Evolutionary conservation across 495 filamentous ascomycete genomes (phyloP), one percentile per base, ranked within the genome.

Genomic region (Aspergillus asperescens): DNA sequence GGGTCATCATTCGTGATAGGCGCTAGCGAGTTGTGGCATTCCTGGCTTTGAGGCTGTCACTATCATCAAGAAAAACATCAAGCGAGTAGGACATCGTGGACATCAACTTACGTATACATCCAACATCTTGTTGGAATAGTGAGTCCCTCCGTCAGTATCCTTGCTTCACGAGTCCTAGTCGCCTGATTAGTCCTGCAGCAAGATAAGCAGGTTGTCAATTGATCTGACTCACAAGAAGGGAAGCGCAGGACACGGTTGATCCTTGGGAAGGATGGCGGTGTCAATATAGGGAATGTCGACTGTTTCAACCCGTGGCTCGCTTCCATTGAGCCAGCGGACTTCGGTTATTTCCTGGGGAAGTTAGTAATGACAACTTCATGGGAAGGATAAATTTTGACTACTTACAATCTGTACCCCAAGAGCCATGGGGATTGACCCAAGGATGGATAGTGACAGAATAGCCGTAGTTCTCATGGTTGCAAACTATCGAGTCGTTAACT

Each of bases 71-170:
- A 41, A 41, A 23, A 41, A 24, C 39, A 39, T 28, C n/a, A n/a
- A n/a, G n/a, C n/a, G n/a, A n/a, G n/a, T n/a, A n/a, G n/a, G n/a
- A n/a, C n/a, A n/a, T 28, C 8, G 25, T 12, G 15, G n/a, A 12
- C 9, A 37, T 19, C 34, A 23, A 35, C 44, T 34, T 39, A 49
- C 46, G 46, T 38, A 27, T 38, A 38, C 19, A 49, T n/a, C 19
- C 13, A 24, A 24, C 46, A 49, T 8, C 18, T 25, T 4, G 46
- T 49, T 12, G 46, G 46, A 13, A 39, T 13, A 16, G 32, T 49
- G 22, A 49, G 46, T 16, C 3, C 8, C n/a, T 38, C 46, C 3
- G 34, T 49, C n/a, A 39, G 12, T 2, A 49, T 3, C 6, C 2
- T 23, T 4, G 19, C 28, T 12, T 44, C 22, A 12, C 12, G 24